Evolutionary conservation across 257 asterid species (phyloP).

Genomic region (Plantago major): DNA sequence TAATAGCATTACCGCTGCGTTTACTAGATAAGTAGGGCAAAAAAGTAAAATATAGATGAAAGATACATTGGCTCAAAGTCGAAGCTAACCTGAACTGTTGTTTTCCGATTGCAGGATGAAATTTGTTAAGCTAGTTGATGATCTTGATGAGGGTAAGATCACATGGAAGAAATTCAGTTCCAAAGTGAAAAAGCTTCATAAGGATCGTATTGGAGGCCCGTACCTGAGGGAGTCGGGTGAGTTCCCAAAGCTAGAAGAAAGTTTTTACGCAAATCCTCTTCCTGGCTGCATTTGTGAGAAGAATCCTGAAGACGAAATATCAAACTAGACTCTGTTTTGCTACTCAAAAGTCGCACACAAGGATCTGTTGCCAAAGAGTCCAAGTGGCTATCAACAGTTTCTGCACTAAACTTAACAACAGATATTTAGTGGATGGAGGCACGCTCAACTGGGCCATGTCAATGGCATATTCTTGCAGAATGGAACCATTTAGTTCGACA

Average conservation of each 20-base stretch:
- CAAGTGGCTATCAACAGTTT: constrained; percentile 12
- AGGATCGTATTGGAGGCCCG: constrained; percentile 74
- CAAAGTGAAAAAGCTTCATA: constrained; percentile 68
- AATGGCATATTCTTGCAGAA: constrained; percentile 3
- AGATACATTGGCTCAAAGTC: too few relatives aligned
- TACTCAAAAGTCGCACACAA: constrained; percentile 4
- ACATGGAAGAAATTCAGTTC: constrained; percentile 81
- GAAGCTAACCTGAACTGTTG: not conserved
- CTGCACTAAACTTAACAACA: constrained; percentile 11
- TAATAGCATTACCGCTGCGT: not conserved
- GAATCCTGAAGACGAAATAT: constrained; percentile 30
- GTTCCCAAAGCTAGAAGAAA: constrained; percentile 89
- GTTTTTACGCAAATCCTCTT: constrained; percentile 86
- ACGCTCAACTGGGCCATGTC: not conserved
- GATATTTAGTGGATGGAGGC: constrained; percentile 7
- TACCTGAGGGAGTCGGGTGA: constrained; percentile 77
- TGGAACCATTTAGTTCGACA: not conserved
- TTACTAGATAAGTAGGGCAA: not conserved
- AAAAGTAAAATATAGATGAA: too few relatives aligned
- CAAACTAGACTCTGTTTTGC: constrained; percentile 16
- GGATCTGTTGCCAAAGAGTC: constrained; percentile 16
- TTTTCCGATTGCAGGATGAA: constrained; percentile 51
- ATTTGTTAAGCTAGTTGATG: constrained; percentile 77
- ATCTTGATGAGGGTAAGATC: constrained; percentile 61
- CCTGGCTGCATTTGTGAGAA: constrained; percentile 90